Percentiles rank a stretch among this genome's conserved stretches.
These are phyloP conservation scores for Physocladia obscura DNA, from an alignment of 192 early-diverging fungal genomes.

Conservation along the genomic window DNA sequence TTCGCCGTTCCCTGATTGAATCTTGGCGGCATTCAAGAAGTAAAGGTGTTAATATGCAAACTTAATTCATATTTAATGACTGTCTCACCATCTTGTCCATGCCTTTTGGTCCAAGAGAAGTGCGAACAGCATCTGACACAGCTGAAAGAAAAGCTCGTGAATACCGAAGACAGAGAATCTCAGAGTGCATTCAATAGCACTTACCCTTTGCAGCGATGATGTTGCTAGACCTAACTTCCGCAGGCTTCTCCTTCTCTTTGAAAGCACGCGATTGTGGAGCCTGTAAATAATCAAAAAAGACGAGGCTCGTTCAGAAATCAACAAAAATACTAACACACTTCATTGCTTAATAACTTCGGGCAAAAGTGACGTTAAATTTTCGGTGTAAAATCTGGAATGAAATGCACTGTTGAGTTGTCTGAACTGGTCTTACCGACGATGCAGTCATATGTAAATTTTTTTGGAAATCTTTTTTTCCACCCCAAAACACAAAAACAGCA, in stretches of 20 bases:
- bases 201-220: slow-evolving; percentile 95
- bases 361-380: too few relatives aligned
- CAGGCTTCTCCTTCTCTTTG: slow-evolving; percentile 78
- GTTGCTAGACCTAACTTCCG: slow-evolving; percentile 90
- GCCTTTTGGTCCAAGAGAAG: slow-evolving; percentile 91
- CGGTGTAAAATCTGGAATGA: too few relatives aligned
- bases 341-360: too few relatives aligned
- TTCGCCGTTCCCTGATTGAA: slow-evolving; percentile 87
- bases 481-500: too few relatives aligned
- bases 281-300: too few relatives aligned
- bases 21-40: slow-evolving; percentile 56
- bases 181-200: slow-evolving; percentile 12
- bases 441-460: too few relatives aligned
- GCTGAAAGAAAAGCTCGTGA: slow-evolving; percentile 51
- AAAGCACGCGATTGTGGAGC: slow-evolving; percentile 39
- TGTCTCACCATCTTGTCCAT: slow-evolving; percentile 99
- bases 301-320: too few relatives aligned
- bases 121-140: slow-evolving; percentile 96
- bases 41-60: not conserved
- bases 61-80: too few relatives aligned
- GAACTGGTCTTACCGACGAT: too few relatives aligned
- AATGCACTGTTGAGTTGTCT: too few relatives aligned
- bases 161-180: not conserved
- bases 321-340: too few relatives aligned
- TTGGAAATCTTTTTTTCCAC: too few relatives aligned